These are phyloP conservation scores for Poa pratensis DNA, from an alignment of 176 grass and related monocot species.

Conservation along the genomic window DNA sequence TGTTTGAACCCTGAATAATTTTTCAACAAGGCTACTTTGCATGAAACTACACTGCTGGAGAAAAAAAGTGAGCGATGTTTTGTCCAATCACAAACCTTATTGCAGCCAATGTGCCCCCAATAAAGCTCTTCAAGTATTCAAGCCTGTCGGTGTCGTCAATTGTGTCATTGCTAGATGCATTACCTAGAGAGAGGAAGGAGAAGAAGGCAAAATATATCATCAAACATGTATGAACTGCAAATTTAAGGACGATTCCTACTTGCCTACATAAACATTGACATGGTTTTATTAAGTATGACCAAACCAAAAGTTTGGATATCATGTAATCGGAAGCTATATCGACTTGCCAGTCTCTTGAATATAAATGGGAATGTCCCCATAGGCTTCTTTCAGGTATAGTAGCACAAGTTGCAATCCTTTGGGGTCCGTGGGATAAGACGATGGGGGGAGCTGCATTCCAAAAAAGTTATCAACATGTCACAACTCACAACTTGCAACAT, in stretches of 20 bases:
- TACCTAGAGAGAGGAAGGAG: not conserved
- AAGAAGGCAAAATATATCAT: not conserved
- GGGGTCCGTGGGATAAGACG: slow-evolving; percentile 32
- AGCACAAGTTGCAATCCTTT: slow-evolving; percentile 45
- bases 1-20: not conserved
- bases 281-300: not conserved
- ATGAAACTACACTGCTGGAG: not conserved
- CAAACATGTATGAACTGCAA: not conserved
- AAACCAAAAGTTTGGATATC: not conserved
- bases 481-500: not conserved
- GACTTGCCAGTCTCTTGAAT: slow-evolving; percentile 82
- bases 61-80: not conserved
- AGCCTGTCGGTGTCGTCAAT: slow-evolving; percentile 10
- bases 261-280: not conserved
- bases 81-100: slow-evolving; percentile 38
- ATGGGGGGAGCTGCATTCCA: not conserved
- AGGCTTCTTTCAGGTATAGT: slow-evolving; percentile 58
- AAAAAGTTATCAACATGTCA: not conserved
- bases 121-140: not conserved
- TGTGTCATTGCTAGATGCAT: not conserved
- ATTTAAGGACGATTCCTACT: not conserved
- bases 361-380: slow-evolving; percentile 61
- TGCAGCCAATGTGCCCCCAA: slow-evolving; percentile 19
- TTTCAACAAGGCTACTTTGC: not conserved
- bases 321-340: not conserved